Evolutionary conservation across 805 yeast genomes (phyloP).

Genomic region (Candida xiaguanensis): DNA sequence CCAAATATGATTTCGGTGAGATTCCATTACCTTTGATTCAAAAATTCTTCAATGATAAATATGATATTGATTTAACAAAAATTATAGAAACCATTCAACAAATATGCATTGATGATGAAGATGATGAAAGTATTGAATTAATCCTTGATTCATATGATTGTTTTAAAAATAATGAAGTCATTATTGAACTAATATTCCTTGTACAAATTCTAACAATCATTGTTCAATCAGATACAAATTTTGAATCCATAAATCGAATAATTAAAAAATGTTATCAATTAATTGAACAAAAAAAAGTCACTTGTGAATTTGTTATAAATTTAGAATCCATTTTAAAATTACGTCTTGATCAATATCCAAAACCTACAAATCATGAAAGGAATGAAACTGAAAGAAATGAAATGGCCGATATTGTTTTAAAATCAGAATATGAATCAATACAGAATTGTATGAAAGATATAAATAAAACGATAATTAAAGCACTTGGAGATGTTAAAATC

Average conservation of each 20-base stretch:
- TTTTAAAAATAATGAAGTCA: conserved; percentile 51
- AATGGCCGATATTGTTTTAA: conserved; percentile 57
- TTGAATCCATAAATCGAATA: conserved; percentile 39
- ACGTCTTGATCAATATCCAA: conserved; percentile 50
- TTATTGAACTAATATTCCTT: conserved; percentile 55
- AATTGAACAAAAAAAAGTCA: conserved; percentile 48
- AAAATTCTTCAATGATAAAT: conserved; percentile 25
- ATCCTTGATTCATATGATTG: conserved; percentile 59
- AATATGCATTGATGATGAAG: conserved; percentile 28
- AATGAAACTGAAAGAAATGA: too few relatives aligned
- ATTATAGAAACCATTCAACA: conserved; percentile 26
- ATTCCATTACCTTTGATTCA: conserved; percentile 45
- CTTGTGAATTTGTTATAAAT: conserved; percentile 30
- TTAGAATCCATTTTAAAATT: conserved; percentile 28
- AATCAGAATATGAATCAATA: conserved; percentile 53
- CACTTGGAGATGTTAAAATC: conserved; percentile 28
- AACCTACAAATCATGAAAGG: too few relatives aligned
- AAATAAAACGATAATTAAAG: conserved; percentile 17
- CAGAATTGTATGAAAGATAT: conserved; percentile 29
- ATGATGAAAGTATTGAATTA: conserved; percentile 34
- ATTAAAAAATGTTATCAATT: conserved; percentile 61
- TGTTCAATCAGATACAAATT: conserved; percentile 17
- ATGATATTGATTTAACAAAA: conserved; percentile 28
- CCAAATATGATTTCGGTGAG: conserved; percentile 80
- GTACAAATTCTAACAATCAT: conserved; percentile 48